phyloP scores from a whole-genome alignment of 257 asterid genomes.

The Capsicum rhomboideum region DNA sequence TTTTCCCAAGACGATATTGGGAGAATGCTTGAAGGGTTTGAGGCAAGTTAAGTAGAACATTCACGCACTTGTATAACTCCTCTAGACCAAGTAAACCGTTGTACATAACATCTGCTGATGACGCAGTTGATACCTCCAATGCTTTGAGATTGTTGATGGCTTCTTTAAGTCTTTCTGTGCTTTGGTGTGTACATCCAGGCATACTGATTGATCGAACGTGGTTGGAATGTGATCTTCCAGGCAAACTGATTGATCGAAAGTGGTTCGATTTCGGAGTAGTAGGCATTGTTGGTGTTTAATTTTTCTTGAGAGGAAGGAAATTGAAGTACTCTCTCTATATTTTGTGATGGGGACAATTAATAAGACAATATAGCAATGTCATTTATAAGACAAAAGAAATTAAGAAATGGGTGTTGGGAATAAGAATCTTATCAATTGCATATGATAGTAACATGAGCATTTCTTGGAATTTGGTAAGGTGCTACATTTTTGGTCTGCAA shows the following conservation, averaged over 20 bases:
- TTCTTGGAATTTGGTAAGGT: slow-evolving; percentile 5
- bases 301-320: not conserved
- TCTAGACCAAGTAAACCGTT: slow-evolving; percentile 7
- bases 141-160: slow-evolving; percentile 12
- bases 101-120: not conserved
- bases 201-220: slow-evolving; percentile 22
- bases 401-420: not conserved
- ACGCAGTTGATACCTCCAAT: not conserved
- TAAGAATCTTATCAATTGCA: slow-evolving; percentile 5
- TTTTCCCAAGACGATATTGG: slow-evolving; percentile 3
- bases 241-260: not conserved
- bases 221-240: slow-evolving; percentile 12
- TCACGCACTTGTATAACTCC: slow-evolving; percentile 6
- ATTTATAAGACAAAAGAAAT: not conserved
- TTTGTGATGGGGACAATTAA: not conserved
- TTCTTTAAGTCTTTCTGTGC: slow-evolving; percentile 16
- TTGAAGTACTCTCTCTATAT: not conserved
- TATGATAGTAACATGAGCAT: slow-evolving; percentile 8
- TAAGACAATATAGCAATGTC: not conserved
- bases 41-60: slow-evolving; percentile 13
- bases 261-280: slow-evolving; percentile 3
- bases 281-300: not conserved
- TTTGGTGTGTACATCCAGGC: slow-evolving; percentile 22
- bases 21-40: slow-evolving; percentile 13
- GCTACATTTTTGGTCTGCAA: not conserved